A percentile compares a stretch with the other conserved stretches of the same genome.
Conservation (phyloP, 2,329 filamentous ascomycete genomes). For the Aureobasidium vineae region DNA sequence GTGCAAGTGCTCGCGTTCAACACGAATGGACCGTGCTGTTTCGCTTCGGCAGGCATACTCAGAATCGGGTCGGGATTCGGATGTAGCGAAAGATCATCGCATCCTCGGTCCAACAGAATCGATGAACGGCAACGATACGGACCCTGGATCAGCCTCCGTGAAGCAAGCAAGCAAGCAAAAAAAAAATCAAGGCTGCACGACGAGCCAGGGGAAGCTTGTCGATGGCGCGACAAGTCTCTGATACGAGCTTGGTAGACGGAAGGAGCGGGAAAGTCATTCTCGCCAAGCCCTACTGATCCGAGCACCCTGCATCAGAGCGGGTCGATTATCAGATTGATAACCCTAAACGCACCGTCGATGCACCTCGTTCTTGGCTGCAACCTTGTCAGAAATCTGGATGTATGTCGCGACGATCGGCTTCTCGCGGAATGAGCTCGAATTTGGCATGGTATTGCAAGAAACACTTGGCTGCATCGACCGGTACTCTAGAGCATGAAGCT, state of each 20-base stretch:
- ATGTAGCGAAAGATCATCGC: background rate
- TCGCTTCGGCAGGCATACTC: background rate
- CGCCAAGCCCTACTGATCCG: background rate
- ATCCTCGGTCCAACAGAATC: background rate
- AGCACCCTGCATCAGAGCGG: background rate
- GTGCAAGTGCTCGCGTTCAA: background rate
- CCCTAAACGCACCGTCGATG: constrained; percentile 21
- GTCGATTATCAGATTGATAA: constrained; percentile 27
- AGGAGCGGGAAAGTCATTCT: background rate
- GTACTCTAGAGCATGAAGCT: background rate
- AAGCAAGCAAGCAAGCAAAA: background rate
- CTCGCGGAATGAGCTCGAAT: constrained; percentile 7
- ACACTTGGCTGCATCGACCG: background rate
- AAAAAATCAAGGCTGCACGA: background rate
- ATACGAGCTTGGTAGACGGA: background rate
- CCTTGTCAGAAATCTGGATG: background rate
- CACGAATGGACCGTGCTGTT: constrained; percentile 13
- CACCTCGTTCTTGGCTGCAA: background rate
- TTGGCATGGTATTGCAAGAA: background rate
- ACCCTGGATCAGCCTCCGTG: background rate
- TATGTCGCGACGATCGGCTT: background rate
- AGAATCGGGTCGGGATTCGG: background rate
- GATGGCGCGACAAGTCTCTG: constrained; percentile 13
- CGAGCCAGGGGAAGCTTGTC: constrained; percentile 8
- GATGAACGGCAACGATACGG: background rate